Base-by-base conservation (phyloP, 2,329 filamentous ascomycete genomes). In the Colletotrichum aenigma region DNA sequence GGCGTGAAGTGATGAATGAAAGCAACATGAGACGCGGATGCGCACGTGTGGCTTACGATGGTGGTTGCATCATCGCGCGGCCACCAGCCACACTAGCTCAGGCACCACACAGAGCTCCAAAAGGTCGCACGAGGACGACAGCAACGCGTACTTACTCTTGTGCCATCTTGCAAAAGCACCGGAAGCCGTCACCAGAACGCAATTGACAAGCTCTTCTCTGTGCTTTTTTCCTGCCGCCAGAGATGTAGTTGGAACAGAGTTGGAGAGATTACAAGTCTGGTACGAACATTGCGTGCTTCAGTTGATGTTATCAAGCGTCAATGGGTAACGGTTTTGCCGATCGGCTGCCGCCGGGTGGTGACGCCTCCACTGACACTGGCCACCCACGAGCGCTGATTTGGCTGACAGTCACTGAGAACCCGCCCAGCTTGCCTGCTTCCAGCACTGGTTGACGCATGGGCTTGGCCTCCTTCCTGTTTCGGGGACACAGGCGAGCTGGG, bases 231-330 rank as follows among this genome's bases (percentile, higher is more conserved):
- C n/a, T 52, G 43, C 43, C 43, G 56, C 26, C 74, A 52, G 74
- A 74, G 70, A 26, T 74, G 74, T 65, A 28, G 74, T 69, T 74
- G 74, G 66, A 74, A 74, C 65, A 76, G 65, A 74, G 74, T 73
- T 73, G 74, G 60, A 36, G 56, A 52, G 43, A 52, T 52, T 52
- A 21, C n/a, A 52, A 52, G n/a, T 13, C 67, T 69, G 43, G 13
- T 28, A 36, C 56, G 43, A 36, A 24, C 65, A 76, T 76, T 68
- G 74, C 74, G 65, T 76, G 74, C 74, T 76, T 74, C 70, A 52
- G 34, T 74, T 58, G 56, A 69, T 61, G 74, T 76, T 76, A 74
- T 76, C 74, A 69, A 52, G 60, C 64, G 48, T 74, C 70, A 76
- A 61, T 48, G 43, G 28, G 56, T n/a, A 62, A 70, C 62, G 16